Conservation (phyloP, 345 rosid genomes). For the Citrus reticulata region DNA sequence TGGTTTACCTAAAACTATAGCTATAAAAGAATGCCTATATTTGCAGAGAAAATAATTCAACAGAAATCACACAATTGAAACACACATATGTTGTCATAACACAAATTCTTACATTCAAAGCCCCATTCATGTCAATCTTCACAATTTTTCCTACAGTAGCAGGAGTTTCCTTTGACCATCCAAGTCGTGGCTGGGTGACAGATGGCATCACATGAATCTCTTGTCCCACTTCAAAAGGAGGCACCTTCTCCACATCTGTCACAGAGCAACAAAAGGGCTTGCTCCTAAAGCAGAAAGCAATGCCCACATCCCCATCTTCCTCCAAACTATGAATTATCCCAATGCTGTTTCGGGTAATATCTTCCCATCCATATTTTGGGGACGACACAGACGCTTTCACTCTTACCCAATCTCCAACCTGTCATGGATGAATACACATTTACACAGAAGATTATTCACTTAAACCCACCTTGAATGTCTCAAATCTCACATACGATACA, state of each 20-base stretch:
- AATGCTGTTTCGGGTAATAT: constrained; percentile 68
- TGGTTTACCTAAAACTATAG: not conserved
- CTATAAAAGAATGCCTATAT: not conserved
- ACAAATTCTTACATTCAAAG: constrained; percentile 70
- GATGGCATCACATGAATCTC: constrained; percentile 80
- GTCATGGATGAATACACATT: constrained; percentile 18
- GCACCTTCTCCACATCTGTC: constrained; percentile 88
- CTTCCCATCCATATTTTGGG: constrained; percentile 98
- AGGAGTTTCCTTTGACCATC: constrained; percentile 96
- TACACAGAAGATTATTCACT: constrained; percentile 5
- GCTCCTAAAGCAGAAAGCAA: constrained; percentile 94
- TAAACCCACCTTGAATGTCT: not conserved
- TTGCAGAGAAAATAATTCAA: not conserved
- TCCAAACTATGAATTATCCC: constrained; percentile 93
- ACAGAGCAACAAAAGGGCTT: constrained; percentile 90
- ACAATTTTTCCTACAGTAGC: constrained; percentile 85
- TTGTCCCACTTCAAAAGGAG: constrained; percentile 83
- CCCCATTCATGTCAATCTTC: constrained; percentile 95
- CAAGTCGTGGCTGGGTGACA: constrained; percentile 84
- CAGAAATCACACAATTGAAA: not conserved
- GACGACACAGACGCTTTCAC: constrained; percentile 94
- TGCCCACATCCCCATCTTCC: constrained; percentile 90
- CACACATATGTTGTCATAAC: not conserved
- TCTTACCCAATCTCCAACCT: constrained; percentile 99
- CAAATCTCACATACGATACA: constrained; percentile 3